Evolutionary conservation across 768 basidiomycete species (phyloP).

Genomic region (Myochromella boudieri): DNA sequence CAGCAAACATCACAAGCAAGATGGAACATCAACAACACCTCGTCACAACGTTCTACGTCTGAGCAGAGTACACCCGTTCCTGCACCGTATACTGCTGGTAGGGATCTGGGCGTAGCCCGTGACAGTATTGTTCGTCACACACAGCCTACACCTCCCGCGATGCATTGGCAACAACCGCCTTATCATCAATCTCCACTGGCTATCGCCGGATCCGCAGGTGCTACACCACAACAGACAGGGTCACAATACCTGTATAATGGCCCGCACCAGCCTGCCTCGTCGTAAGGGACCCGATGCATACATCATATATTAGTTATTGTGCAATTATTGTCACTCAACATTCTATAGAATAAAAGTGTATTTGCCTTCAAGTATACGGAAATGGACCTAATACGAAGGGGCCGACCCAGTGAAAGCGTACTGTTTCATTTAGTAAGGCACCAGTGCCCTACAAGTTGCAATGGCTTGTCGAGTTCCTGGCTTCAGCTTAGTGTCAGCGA

Average conservation of each 20-base stretch:
- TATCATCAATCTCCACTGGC: slow-evolving; percentile 23
- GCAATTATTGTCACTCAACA: slow-evolving; percentile 11
- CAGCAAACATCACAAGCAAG: slow-evolving; percentile 17
- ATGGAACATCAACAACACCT: slow-evolving; percentile 19
- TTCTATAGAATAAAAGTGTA: background rate
- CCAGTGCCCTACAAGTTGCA: too few species aligned
- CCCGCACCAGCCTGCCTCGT: slow-evolving; percentile 28
- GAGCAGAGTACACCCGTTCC: slow-evolving; percentile 1
- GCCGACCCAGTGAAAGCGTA: too few species aligned
- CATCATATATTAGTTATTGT: slow-evolving; percentile 12
- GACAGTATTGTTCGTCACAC: background rate
- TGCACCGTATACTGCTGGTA: slow-evolving; percentile 4
- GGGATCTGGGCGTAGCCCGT: slow-evolving; percentile 20
- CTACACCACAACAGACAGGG: too few species aligned
- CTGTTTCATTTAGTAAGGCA: too few species aligned
- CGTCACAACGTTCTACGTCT: slow-evolving; percentile 18
- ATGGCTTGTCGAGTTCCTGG: too few species aligned
- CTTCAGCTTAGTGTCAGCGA: too few species aligned
- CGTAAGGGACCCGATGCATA: slow-evolving; percentile 16
- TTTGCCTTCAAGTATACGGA: too few species aligned
- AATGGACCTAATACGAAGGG: too few species aligned
- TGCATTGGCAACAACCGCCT: slow-evolving; percentile 12
- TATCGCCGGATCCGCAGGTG: too few species aligned
- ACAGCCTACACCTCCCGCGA: background rate
- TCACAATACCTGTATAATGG: too few species aligned